phyloP scores from a whole-genome alignment of 2,329 filamentous ascomycete species.

The Penicillium hesseltinei region DNA sequence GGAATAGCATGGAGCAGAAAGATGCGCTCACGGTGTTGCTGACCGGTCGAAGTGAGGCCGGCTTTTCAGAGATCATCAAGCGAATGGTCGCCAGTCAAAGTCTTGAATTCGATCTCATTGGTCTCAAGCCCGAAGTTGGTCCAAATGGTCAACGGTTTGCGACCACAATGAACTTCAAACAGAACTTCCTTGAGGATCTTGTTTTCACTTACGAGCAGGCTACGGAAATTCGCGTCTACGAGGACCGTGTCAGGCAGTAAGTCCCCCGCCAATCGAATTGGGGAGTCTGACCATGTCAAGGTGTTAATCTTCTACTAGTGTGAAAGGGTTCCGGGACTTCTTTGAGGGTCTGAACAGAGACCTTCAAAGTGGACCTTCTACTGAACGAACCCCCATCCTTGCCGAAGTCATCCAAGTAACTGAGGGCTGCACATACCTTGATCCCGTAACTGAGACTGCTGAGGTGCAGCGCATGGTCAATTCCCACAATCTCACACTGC shows the following conservation, averaged over 20 bases:
- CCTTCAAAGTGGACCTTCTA: slow-evolving; percentile 45
- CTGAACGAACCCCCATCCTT: slow-evolving; percentile 62
- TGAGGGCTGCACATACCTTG: slow-evolving; percentile 69
- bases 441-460: slow-evolving; percentile 75
- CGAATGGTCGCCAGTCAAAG: slow-evolving; percentile 75
- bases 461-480: slow-evolving; percentile 90
- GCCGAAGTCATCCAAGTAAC: slow-evolving; percentile 84
- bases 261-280: slow-evolving; percentile 15
- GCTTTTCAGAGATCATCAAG: slow-evolving; percentile 75
- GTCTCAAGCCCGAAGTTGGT: slow-evolving; percentile 79
- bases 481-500: slow-evolving; percentile 64
- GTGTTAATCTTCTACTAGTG: slow-evolving; percentile 44
- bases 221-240: slow-evolving; percentile 72
- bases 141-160: slow-evolving; percentile 75
- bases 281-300: neutral
- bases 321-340: slow-evolving; percentile 81
- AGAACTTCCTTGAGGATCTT: slow-evolving; percentile 73
- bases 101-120: slow-evolving; percentile 83
- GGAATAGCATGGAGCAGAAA: slow-evolving; percentile 76
- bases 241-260: slow-evolving; percentile 61
- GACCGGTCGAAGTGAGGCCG: slow-evolving; percentile 77
- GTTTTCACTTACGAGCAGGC: slow-evolving; percentile 83
- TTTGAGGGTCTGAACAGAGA: slow-evolving; percentile 72
- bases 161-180: slow-evolving; percentile 90
- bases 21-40: slow-evolving; percentile 82